phyloP scores from a whole-genome alignment of 1,284 basidiomycete species.

The Moniliophthora roreri region DNA sequence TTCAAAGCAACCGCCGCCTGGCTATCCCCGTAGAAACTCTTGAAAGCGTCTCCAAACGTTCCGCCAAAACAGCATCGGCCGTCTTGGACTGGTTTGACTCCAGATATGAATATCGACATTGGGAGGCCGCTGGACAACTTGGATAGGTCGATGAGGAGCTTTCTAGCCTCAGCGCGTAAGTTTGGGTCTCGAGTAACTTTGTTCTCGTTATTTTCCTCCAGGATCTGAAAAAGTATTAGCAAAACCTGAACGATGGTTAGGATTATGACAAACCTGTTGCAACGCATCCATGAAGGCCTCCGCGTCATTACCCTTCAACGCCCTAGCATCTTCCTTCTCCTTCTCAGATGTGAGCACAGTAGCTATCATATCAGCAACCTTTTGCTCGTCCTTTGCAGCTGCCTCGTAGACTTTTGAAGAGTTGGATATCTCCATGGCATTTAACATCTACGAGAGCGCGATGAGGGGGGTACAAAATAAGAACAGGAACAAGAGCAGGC shows the following conservation, averaged over 20 bases:
- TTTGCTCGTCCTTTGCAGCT: slow-evolving; percentile 11
- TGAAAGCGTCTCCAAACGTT: too few species aligned
- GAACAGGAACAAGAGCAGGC: background rate
- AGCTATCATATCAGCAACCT: slow-evolving; percentile 10
- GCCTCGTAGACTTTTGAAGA: slow-evolving; percentile 9
- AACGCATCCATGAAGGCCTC: slow-evolving; percentile 17
- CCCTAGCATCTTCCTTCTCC: slow-evolving; percentile 4
- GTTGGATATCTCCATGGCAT: background rate
- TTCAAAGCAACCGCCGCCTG: too few species aligned
- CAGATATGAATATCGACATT: too few species aligned
- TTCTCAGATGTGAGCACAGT: slow-evolving; percentile 7
- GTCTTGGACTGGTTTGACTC: too few species aligned
- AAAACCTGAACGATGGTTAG: background rate
- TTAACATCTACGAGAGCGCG: background rate
- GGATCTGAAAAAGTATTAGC: background rate
- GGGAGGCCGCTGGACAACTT: too few species aligned
- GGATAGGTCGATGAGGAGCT: too few species aligned
- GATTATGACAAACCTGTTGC: slow-evolving; percentile 9
- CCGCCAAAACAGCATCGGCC: too few species aligned
- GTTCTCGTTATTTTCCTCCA: background rate
- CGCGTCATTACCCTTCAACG: slow-evolving; percentile 4
- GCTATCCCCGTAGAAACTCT: too few species aligned
- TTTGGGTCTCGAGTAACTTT: too few species aligned
- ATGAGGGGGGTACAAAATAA: background rate
- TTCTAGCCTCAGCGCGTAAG: too few species aligned